These are phyloP conservation scores for Oryza glaberrima DNA, from an alignment of 176 grass and related monocot species.

Conservation along the genomic window DNA sequence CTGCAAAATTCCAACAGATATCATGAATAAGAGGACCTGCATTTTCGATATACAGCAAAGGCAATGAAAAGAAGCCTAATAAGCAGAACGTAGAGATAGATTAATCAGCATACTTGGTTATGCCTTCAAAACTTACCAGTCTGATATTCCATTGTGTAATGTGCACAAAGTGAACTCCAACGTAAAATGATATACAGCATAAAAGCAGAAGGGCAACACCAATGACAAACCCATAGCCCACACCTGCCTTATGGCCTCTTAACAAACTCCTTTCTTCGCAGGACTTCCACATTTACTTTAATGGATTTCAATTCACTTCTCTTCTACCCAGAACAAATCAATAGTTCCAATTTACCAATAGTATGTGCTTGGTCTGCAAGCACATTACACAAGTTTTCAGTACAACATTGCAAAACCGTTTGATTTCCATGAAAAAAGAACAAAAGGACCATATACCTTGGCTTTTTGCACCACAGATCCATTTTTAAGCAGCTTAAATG, in stretches of 20 bases:
- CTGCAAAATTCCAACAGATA: background rate
- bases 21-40: background rate
- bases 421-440: background rate
- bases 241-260: background rate
- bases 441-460: background rate
- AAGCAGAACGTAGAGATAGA: background rate
- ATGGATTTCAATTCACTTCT: background rate
- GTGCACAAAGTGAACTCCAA: background rate
- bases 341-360: background rate
- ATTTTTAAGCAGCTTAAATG: background rate
- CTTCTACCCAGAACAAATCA: background rate
- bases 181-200: background rate
- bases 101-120: background rate
- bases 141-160: background rate
- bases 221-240: background rate
- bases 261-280: background rate
- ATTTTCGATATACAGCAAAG: background rate
- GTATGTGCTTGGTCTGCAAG: background rate
- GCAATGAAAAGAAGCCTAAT: background rate
- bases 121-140: background rate
- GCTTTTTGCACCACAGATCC: background rate
- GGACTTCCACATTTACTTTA: background rate
- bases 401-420: background rate
- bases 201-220: background rate
- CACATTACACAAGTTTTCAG: background rate